Conservation (phyloP, 192 early-diverging fungal genomes). For the Gaertneriomyces sp. region DNA sequence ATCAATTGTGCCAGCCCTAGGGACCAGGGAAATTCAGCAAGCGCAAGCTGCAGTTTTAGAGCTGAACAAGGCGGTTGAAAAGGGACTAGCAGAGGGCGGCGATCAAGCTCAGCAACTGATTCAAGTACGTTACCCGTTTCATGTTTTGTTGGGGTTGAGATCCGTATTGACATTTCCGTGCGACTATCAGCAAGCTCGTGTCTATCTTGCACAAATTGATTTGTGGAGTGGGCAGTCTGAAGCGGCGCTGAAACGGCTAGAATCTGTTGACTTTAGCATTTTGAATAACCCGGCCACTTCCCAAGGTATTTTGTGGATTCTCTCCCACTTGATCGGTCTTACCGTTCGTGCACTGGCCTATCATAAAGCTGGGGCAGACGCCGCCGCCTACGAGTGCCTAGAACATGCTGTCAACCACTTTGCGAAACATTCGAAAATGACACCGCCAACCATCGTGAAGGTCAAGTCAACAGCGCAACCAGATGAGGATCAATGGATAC, state of each 20-base stretch:
- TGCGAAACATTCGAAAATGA: slow-evolving; percentile 2
- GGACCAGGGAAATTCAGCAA: no score
- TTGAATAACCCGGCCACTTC: neutral
- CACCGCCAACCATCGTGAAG: neutral
- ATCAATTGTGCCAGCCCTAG: no score
- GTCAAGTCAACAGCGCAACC: neutral
- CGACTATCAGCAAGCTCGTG: slow-evolving; percentile 2
- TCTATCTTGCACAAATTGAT: neutral
- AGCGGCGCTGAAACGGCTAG: neutral
- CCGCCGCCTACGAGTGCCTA: neutral
- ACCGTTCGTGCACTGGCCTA: slow-evolving; percentile 9
- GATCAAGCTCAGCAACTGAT: no score
- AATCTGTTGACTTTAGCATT: neutral
- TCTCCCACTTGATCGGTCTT: neutral
- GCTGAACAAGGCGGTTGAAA: no score
- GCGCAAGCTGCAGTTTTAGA: no score
- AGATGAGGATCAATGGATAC: slow-evolving; percentile 25
- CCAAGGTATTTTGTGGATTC: neutral
- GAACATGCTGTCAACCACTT: slow-evolving; percentile 17
- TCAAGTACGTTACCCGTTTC: no score
- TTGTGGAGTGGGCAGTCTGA: slow-evolving; percentile 4
- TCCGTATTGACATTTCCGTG: neutral
- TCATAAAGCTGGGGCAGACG: slow-evolving; percentile 8
- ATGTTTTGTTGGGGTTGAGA: neutral
- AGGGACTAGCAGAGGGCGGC: no score